phyloP scores from a whole-genome alignment of 768 basidiomycete species.

The Russula dissimulans region DNA sequence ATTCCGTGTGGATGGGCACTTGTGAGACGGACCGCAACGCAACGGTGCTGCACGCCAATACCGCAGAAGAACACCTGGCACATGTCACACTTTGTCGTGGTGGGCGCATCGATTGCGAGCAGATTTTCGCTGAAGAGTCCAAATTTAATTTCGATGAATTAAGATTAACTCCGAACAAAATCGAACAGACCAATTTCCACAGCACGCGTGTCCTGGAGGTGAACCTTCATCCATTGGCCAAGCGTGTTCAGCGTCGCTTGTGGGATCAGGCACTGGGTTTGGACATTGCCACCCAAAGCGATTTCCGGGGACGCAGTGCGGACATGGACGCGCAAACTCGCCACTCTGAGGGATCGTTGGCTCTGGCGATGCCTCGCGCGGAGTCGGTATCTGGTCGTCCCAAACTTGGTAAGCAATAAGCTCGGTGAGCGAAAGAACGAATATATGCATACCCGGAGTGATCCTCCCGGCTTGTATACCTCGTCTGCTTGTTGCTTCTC shows the following conservation, averaged over 20 bases:
- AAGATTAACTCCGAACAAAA: background rate
- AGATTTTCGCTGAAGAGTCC: slow-evolving; percentile 53
- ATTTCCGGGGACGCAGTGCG: slow-evolving; percentile 64
- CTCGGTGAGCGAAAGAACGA: background rate
- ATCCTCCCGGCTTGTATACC: slow-evolving; percentile 53
- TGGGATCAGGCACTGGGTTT: slow-evolving; percentile 69
- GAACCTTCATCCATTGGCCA: slow-evolving; percentile 71
- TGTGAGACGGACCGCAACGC: slow-evolving; percentile 47
- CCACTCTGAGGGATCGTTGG: slow-evolving; percentile 54
- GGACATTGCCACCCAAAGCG: slow-evolving; percentile 73
- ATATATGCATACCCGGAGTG: slow-evolving; percentile 47
- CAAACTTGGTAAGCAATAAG: background rate
- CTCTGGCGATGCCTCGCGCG: slow-evolving; percentile 68
- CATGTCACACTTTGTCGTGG: slow-evolving; percentile 76
- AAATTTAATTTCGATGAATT: background rate
- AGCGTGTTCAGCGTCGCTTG: slow-evolving; percentile 55
- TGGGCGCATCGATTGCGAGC: slow-evolving; percentile 60
- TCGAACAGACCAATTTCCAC: slow-evolving; percentile 66
- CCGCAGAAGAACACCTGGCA: slow-evolving; percentile 81
- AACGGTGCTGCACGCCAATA: slow-evolving; percentile 65
- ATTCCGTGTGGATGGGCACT: slow-evolving; percentile 63
- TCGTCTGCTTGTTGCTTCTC: slow-evolving; percentile 80
- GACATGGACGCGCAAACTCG: slow-evolving; percentile 70
- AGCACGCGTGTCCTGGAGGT: slow-evolving; percentile 72
- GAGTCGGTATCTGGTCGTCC: slow-evolving; percentile 54